Conservation (phyloP, 495 filamentous ascomycete species). For the Hyaloscypha finlandica region DNA sequence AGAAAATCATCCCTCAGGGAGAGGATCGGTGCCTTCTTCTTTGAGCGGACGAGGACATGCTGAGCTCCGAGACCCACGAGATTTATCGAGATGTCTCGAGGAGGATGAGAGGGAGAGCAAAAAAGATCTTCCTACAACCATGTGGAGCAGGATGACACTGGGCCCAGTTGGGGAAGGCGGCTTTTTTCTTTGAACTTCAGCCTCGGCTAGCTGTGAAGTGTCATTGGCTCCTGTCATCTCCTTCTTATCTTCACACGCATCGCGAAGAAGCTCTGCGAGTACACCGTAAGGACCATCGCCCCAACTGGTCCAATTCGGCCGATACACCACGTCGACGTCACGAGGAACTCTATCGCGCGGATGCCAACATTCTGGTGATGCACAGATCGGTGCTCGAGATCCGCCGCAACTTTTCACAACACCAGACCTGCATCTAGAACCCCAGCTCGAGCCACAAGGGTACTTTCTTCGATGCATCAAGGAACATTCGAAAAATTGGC, state of each 20-base stretch:
- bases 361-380: not conserved
- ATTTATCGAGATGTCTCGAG: not conserved
- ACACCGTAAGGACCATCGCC: not conserved
- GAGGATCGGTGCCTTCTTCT: not conserved
- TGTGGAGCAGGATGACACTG: not conserved
- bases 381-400: not conserved
- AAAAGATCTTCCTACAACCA: not conserved
- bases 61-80: not conserved
- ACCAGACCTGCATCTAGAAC: not conserved
- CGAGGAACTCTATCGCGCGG: not conserved
- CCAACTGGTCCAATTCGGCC: not conserved
- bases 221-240: conserved; percentile 21
- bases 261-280: not conserved
- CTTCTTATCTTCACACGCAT: conserved; percentile 4
- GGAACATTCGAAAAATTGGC: not conserved
- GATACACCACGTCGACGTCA: not conserved
- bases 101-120: not conserved
- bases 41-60: not conserved
- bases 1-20: not conserved
- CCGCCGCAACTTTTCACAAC: not conserved
- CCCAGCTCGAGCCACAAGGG: not conserved
- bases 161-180: not conserved
- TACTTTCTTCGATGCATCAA: not conserved
- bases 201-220: not conserved
- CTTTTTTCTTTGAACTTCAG: not conserved